A percentile compares a stretch with the other conserved stretches of the same genome.
Conservation (phyloP, 164 flowering plant genomes). For the Dillenia suffruticosa region DNA sequence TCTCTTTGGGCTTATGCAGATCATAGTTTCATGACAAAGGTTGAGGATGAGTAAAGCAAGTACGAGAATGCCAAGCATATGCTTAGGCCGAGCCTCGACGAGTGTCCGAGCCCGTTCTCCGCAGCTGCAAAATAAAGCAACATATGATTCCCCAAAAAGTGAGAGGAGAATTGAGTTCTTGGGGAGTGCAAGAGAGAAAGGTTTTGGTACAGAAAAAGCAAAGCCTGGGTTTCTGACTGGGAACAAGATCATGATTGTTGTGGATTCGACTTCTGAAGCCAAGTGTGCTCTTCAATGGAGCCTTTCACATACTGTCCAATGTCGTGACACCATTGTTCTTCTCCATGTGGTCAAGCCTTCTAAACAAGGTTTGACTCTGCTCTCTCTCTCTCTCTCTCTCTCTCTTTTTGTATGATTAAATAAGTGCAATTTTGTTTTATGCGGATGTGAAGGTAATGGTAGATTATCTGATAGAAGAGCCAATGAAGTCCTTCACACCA, state of each 20-base stretch:
- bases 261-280: conserved; percentile 67
- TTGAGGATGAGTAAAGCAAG: conserved; percentile 37
- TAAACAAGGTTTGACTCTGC: conserved; percentile 33
- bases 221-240: conserved; percentile 22
- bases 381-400: neutral
- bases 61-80: conserved; percentile 42
- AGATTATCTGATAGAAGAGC: conserved; percentile 39
- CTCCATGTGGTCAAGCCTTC: conserved; percentile 46
- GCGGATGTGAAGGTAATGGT: conserved; percentile 28
- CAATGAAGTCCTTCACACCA: conserved; percentile 36
- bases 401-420: neutral
- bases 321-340: conserved; percentile 57
- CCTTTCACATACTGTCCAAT: conserved; percentile 67
- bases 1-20: neutral
- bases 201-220: conserved; percentile 4
- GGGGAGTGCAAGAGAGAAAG: conserved; percentile 7
- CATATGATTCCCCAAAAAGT: conserved; percentile 4
- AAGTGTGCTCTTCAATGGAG: conserved; percentile 84
- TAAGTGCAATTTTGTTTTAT: neutral
- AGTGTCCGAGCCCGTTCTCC: conserved; percentile 57
- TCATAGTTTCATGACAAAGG: neutral
- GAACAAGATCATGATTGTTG: conserved; percentile 73
- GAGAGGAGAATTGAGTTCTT: conserved; percentile 11
- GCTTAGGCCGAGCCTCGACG: conserved; percentile 53
- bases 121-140: conserved; percentile 32